phyloP scores from a whole-genome alignment of 1,139 yeast genomes.

The Yamadazyma taylorii region DNA sequence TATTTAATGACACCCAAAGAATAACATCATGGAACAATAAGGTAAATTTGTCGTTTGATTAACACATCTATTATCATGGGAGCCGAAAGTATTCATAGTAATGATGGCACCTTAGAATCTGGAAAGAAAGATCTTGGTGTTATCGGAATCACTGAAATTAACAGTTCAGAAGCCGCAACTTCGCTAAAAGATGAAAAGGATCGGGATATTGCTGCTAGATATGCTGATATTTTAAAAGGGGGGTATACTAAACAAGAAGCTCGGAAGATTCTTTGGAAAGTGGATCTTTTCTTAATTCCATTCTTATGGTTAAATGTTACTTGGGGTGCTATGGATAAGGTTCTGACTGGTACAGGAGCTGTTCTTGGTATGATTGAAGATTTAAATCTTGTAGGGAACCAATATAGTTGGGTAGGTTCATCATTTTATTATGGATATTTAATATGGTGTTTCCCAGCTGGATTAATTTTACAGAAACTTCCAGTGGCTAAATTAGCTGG shows the following conservation, averaged over 20 bases:
- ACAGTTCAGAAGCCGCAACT: constrained; percentile 3
- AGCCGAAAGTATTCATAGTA: background rate
- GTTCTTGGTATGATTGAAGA: constrained; percentile 54
- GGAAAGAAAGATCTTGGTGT: constrained; percentile 9
- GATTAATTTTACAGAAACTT: constrained; percentile 13
- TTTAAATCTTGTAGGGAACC: constrained; percentile 45
- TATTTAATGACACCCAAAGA: too few species aligned
- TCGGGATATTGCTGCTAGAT: constrained; percentile 17
- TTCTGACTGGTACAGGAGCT: constrained; percentile 11
- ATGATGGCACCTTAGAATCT: background rate
- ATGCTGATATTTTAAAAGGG: constrained; percentile 15
- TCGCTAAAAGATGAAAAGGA: constrained; percentile 1
- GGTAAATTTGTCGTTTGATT: too few species aligned
- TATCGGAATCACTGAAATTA: constrained; percentile 7
- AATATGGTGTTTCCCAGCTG: constrained; percentile 20
- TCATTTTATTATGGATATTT: constrained; percentile 33
- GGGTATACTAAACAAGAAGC: constrained; percentile 14
- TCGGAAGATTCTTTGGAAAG: constrained; percentile 35
- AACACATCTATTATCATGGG: too few species aligned
- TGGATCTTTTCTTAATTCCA: constrained; percentile 54
- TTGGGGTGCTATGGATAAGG: constrained; percentile 17
- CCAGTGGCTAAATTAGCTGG: constrained; percentile 22
- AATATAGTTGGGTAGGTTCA: constrained; percentile 49
- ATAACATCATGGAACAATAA: too few species aligned
- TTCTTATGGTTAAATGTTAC: constrained; percentile 41